Evolutionary conservation across 2,329 filamentous ascomycete species (phyloP).

Genomic region (Curvularia eragrostidis): DNA sequence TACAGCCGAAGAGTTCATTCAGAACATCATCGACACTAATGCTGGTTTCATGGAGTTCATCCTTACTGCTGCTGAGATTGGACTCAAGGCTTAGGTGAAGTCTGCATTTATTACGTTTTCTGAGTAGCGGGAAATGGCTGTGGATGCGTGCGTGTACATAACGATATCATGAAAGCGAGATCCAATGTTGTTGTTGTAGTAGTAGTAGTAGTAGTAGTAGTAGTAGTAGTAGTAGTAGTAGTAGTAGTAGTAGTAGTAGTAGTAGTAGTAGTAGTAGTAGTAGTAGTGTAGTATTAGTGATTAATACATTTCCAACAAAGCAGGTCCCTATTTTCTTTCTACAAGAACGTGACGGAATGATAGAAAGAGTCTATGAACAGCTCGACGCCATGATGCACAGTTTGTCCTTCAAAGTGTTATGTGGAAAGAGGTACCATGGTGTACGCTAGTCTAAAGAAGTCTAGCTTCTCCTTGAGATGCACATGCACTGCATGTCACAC

Average conservation of each 20-base stretch:
- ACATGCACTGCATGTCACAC: not conserved
- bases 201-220: no score
- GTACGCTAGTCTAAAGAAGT: not conserved
- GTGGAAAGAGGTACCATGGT: not conserved
- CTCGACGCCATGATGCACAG: not conserved
- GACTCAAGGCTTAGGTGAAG: constrained; percentile 31
- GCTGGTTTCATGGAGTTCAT: constrained; percentile 54
- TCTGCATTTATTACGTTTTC: not conserved
- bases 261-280: no score
- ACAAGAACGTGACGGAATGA: not conserved
- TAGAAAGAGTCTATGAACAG: not conserved
- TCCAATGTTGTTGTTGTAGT: not conserved
- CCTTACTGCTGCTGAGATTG: constrained; percentile 45
- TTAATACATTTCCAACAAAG: not conserved
- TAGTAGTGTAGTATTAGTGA: not conserved
- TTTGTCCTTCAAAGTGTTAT: not conserved
- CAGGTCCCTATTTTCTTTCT: not conserved
- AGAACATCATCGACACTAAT: constrained; percentile 53
- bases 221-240: no score
- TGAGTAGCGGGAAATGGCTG: not conserved
- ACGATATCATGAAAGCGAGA: constrained; percentile 10
- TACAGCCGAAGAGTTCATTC: constrained; percentile 48
- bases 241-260: no score
- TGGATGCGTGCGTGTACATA: not conserved
- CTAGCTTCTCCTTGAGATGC: not conserved